Evolutionary conservation across 768 basidiomycete genomes (phyloP).

Genomic region (Nidularia pulvinata): DNA sequence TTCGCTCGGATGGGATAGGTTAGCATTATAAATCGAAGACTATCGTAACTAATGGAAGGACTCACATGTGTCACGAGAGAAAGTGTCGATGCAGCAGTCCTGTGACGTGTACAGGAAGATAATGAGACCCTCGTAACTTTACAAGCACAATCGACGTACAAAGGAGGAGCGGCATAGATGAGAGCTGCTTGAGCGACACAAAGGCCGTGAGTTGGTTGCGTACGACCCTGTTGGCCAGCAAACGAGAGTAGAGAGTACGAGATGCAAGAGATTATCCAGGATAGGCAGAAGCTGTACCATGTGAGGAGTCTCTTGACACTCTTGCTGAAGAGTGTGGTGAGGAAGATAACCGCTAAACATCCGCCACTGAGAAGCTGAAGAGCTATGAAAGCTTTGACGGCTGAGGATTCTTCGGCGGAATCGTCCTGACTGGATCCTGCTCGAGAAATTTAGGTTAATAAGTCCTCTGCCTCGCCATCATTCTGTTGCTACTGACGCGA

Average conservation of each 20-base stretch:
- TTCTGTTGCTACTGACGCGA: too few relatives aligned
- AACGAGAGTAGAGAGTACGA: constrained; percentile 27
- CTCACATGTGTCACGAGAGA: constrained; percentile 22
- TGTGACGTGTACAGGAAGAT: constrained; percentile 1
- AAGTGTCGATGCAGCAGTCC: constrained; percentile 24
- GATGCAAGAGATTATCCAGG: constrained; percentile 24
- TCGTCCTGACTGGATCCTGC: too few relatives aligned
- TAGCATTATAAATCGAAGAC: background rate
- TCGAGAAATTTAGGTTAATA: too few relatives aligned
- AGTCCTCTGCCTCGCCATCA: too few relatives aligned
- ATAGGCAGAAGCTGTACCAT: constrained; percentile 26
- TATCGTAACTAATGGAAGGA: background rate
- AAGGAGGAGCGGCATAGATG: constrained; percentile 26
- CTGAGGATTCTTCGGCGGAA: background rate
- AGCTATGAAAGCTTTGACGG: constrained; percentile 20
- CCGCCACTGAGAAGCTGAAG: constrained; percentile 21
- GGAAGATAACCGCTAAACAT: constrained; percentile 17
- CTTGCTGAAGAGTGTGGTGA: constrained; percentile 21
- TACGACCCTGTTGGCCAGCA: constrained; percentile 23
- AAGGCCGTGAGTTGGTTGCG: constrained; percentile 13
- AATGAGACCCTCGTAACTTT: background rate
- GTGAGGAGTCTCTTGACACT: constrained; percentile 25
- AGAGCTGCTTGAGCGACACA: constrained; percentile 24
- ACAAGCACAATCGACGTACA: constrained; percentile 14
- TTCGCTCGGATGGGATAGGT: background rate